phyloP scores from a whole-genome alignment of 495 filamentous ascomycete genomes.

The Aspergillus kassunensis region DNA sequence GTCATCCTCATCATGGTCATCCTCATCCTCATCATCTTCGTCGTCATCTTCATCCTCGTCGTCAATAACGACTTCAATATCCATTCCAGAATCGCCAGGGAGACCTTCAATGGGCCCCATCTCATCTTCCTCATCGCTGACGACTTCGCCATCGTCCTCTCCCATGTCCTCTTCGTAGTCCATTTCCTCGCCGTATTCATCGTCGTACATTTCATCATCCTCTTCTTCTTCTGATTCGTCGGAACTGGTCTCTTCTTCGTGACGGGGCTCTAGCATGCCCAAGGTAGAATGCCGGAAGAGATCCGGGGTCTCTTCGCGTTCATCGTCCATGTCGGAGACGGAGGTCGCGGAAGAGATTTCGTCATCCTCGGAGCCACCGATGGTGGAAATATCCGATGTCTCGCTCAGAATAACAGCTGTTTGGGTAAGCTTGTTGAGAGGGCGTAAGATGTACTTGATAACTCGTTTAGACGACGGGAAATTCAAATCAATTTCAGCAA shows the following conservation, averaged over 20 bases:
- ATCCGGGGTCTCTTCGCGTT: slow-evolving; percentile 94
- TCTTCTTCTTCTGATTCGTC: slow-evolving; percentile 67
- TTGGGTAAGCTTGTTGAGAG: slow-evolving; percentile 79
- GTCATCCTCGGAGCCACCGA: slow-evolving; percentile 72
- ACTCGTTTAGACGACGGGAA: slow-evolving; percentile 88
- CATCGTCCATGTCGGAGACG: slow-evolving; percentile 78
- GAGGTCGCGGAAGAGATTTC: slow-evolving; percentile 89
- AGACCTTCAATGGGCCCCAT: slow-evolving; percentile 81
- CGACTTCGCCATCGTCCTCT: slow-evolving; percentile 78
- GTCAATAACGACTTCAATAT: slow-evolving; percentile 83
- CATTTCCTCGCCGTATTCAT: slow-evolving; percentile 85
- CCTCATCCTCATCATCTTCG: slow-evolving; percentile 55
- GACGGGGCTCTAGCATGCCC: slow-evolving; percentile 85
- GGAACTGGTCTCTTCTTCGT: slow-evolving; percentile 67
- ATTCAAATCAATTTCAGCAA: slow-evolving; percentile 93
- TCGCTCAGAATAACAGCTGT: slow-evolving; percentile 84
- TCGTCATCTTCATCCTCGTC: slow-evolving; percentile 55
- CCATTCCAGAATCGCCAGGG: slow-evolving; percentile 67
- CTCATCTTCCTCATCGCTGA: slow-evolving; percentile 86
- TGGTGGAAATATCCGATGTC: slow-evolving; percentile 63
- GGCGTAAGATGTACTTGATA: slow-evolving; percentile 92
- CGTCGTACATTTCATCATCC: slow-evolving; percentile 82
- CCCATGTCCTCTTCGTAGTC: slow-evolving; percentile 74
- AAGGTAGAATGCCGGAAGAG: slow-evolving; percentile 94
- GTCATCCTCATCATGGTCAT: slow-evolving; percentile 65